Evolutionary conservation across 495 filamentous ascomycete genomes (phyloP).

Genomic region (Penicillium psychrofluorescens): DNA sequence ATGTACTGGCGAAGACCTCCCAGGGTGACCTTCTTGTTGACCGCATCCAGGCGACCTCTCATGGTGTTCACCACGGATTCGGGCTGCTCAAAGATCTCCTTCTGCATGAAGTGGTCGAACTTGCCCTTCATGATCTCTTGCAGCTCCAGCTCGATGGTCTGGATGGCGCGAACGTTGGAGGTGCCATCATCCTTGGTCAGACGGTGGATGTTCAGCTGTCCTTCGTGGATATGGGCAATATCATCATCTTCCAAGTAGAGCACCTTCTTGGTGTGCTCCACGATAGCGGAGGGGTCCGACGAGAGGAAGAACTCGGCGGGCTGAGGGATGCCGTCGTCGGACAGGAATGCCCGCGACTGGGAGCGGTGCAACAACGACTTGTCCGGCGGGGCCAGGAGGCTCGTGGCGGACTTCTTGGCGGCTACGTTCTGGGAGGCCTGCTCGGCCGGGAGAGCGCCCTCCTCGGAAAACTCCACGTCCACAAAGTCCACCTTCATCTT

Average conservation of each 20-base stretch:
- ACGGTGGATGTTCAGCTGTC: slow-evolving; percentile 96
- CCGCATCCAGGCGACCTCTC: slow-evolving; percentile 92
- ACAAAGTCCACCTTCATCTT: slow-evolving; percentile 99
- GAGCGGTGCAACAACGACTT: slow-evolving; percentile 97
- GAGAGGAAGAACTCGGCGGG: slow-evolving; percentile 99
- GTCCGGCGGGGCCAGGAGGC: slow-evolving; percentile 80
- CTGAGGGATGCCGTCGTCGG: slow-evolving; percentile 93
- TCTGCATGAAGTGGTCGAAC: slow-evolving; percentile 99
- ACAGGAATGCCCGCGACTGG: slow-evolving; percentile 96
- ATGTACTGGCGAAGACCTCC: slow-evolving; percentile 95
- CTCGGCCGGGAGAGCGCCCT: slow-evolving; percentile 82
- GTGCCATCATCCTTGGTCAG: slow-evolving; percentile 93
- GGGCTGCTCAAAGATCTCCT: slow-evolving; percentile 99
- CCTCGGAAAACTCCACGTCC: slow-evolving; percentile 92
- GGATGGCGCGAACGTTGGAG: slow-evolving; percentile 93
- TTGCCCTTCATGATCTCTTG: slow-evolving; percentile 99
- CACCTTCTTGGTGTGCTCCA: slow-evolving; percentile 99
- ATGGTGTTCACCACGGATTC: slow-evolving; percentile 99
- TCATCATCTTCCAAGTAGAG: slow-evolving; percentile 99
- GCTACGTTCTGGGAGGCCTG: slow-evolving; percentile 93
- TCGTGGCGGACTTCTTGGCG: slow-evolving; percentile 80
- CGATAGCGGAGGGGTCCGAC: slow-evolving; percentile 94
- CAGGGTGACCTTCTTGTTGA: slow-evolving; percentile 88
- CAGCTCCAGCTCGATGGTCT: slow-evolving; percentile 95
- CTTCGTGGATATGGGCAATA: slow-evolving; percentile 98